Conservation (phyloP, 345 rosid species). For the Theobroma cacao region DNA sequence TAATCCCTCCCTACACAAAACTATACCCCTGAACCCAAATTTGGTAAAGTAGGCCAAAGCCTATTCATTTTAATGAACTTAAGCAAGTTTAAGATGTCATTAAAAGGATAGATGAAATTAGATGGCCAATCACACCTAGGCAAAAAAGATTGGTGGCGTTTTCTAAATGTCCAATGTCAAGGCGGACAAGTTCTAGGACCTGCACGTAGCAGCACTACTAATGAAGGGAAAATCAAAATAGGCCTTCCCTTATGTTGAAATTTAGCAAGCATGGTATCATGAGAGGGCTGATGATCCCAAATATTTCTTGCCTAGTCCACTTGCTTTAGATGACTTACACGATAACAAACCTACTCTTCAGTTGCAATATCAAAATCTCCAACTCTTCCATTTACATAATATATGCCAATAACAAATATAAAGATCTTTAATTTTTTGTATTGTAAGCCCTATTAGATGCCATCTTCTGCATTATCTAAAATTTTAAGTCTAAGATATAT, state of each 20-base stretch:
- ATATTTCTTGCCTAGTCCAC: slow-evolving; percentile 78
- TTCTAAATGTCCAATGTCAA: too few species aligned
- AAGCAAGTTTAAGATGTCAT: too few species aligned
- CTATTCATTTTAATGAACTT: too few species aligned
- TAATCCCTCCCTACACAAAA: too few species aligned
- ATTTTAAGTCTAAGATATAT: neutral
- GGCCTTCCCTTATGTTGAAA: slow-evolving; percentile 64
- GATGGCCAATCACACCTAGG: too few species aligned
- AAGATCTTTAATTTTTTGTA: neutral
- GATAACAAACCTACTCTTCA: neutral
- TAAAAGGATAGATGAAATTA: too few species aligned
- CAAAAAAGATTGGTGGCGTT: too few species aligned
- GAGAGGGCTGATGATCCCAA: slow-evolving; percentile 37
- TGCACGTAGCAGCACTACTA: too few species aligned
- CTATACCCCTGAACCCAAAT: too few species aligned
- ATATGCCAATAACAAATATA: neutral
- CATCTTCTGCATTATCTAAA: neutral
- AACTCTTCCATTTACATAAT: neutral
- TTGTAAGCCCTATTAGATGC: neutral
- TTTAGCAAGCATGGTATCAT: slow-evolving; percentile 42
- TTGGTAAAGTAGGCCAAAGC: too few species aligned
- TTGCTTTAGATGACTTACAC: slow-evolving; percentile 54
- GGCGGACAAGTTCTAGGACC: too few species aligned
- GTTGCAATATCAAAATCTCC: neutral
- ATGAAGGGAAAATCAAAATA: slow-evolving; percentile 46